These are phyloP conservation scores for Clonostachys chloroleuca DNA, from an alignment of 2,329 filamentous ascomycete genomes.

Conservation along the genomic window DNA sequence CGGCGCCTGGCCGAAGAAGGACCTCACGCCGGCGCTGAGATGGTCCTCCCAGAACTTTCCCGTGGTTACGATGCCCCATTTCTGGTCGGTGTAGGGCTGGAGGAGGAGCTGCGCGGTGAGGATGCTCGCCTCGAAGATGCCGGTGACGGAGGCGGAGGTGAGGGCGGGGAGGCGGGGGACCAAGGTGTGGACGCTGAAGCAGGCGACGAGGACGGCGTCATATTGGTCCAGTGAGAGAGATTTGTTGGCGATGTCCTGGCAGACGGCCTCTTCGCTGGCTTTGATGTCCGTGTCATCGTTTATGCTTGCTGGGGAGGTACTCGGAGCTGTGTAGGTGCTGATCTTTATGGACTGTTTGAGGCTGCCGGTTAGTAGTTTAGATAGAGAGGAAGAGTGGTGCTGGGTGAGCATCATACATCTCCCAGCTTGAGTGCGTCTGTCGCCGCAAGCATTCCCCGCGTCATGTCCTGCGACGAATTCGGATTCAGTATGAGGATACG, in stretches of 20 bases:
- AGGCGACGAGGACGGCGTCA: slow-evolving; percentile 81
- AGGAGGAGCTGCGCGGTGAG: slow-evolving; percentile 48
- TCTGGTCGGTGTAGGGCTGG: slow-evolving; percentile 21
- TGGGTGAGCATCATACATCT: slow-evolving; percentile 18
- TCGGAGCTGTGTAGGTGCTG: slow-evolving; percentile 62
- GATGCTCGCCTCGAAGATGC: slow-evolving; percentile 86
- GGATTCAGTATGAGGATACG: slow-evolving; percentile 71
- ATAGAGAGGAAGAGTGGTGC: neutral
- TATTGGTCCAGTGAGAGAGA: slow-evolving; percentile 39
- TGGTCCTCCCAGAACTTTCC: slow-evolving; percentile 79
- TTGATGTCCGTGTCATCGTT: slow-evolving; percentile 68
- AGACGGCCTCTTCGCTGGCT: slow-evolving; percentile 57
- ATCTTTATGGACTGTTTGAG: slow-evolving; percentile 39
- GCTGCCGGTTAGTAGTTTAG: neutral
- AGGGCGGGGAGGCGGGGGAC: slow-evolving; percentile 35
- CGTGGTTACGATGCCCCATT: slow-evolving; percentile 86
- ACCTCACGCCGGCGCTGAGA: slow-evolving; percentile 58
- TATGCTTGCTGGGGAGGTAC: slow-evolving; percentile 66
- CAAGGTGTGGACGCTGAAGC: slow-evolving; percentile 81
- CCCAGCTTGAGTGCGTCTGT: slow-evolving; percentile 35
- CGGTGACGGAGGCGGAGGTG: slow-evolving; percentile 26
- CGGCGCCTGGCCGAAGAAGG: slow-evolving; percentile 50
- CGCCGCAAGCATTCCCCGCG: slow-evolving; percentile 52
- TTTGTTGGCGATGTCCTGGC: slow-evolving; percentile 41
- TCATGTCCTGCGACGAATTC: slow-evolving; percentile 73